phyloP scores from a whole-genome alignment of 768 basidiomycete genomes.

The Pisolithus sp. region DNA sequence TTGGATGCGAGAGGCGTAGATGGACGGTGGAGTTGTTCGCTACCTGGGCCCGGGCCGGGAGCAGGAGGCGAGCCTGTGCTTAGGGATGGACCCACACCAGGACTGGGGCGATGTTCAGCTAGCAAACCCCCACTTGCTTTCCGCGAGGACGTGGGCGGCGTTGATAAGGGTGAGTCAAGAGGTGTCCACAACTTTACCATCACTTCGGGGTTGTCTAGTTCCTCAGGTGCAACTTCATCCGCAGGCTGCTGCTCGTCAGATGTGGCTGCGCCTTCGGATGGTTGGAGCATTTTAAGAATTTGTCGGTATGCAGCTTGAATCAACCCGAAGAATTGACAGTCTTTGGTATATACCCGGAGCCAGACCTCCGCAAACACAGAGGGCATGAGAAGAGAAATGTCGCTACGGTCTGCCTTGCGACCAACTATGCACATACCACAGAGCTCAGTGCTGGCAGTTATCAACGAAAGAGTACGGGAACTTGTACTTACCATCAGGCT shows the following conservation, averaged over 20 bases:
- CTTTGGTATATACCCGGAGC: conserved; percentile 64
- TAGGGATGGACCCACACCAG: too few species aligned
- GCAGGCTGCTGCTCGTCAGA: conserved; percentile 1
- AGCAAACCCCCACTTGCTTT: conserved; percentile 9
- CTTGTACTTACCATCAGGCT: conserved; percentile 43
- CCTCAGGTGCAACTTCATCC: conserved; percentile 11
- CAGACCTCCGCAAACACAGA: conserved; percentile 61
- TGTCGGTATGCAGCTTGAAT: conserved; percentile 64
- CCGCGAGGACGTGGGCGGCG: conserved; percentile 26
- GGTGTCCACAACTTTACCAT: conserved; percentile 24
- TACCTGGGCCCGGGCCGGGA: too few species aligned
- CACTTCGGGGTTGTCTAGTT: background rate
- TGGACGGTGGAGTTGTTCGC: background rate
- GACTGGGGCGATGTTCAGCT: background rate
- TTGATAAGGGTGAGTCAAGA: conserved; percentile 31
- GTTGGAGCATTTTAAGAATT: conserved; percentile 24
- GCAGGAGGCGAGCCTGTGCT: too few species aligned
- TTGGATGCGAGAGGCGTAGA: background rate
- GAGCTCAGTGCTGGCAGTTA: background rate
- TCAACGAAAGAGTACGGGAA: background rate
- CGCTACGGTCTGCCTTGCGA: conserved; percentile 41
- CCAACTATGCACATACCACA: conserved; percentile 29
- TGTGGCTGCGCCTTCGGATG: background rate
- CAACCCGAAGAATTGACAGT: conserved; percentile 47
- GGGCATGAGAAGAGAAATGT: conserved; percentile 63